These are phyloP conservation scores for Aspergillus fumigatus DNA, from an alignment of 2,329 filamentous ascomycete species.

Conservation along the genomic window DNA sequence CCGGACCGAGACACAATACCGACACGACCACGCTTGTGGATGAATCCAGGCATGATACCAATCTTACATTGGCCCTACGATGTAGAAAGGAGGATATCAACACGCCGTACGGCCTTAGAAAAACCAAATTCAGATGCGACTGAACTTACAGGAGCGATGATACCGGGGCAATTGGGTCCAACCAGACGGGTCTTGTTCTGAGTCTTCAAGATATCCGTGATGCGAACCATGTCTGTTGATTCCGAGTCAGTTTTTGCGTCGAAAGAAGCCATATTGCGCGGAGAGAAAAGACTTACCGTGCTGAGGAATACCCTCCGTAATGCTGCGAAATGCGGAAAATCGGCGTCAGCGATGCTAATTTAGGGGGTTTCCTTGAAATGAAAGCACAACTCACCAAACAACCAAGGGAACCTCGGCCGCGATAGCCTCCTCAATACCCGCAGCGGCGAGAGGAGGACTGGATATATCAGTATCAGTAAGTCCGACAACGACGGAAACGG, in stretches of 20 bases:
- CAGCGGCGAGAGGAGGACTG: constrained; percentile 84
- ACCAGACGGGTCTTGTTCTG: constrained; percentile 96
- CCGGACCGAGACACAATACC: constrained; percentile 98
- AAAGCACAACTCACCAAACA: constrained; percentile 61
- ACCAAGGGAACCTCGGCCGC: constrained; percentile 87
- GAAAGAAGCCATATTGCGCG: not conserved
- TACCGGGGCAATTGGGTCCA: constrained; percentile 96
- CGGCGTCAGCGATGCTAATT: constrained; percentile 7
- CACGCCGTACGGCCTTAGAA: not conserved
- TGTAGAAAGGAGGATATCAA: constrained; percentile 22
- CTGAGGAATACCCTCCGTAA: constrained; percentile 96
- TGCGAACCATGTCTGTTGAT: constrained; percentile 87
- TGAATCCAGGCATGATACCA: constrained; percentile 99
- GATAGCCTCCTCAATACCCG: constrained; percentile 95
- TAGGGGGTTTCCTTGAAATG: constrained; percentile 3
- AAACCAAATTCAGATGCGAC: constrained; percentile 1
- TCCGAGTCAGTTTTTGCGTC: constrained; percentile 13
- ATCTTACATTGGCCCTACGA: constrained; percentile 93
- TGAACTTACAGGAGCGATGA: constrained; percentile 68
- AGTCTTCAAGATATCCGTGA: constrained; percentile 95
- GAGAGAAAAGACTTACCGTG: constrained; percentile 61
- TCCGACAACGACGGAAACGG: not conserved
- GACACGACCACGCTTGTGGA: constrained; percentile 98
- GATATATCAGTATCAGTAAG: constrained; percentile 21
- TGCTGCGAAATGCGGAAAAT: constrained; percentile 43